Base-by-base conservation (phyloP, 306 rosid genomes). In the Dalbergia cochinchinensis region DNA sequence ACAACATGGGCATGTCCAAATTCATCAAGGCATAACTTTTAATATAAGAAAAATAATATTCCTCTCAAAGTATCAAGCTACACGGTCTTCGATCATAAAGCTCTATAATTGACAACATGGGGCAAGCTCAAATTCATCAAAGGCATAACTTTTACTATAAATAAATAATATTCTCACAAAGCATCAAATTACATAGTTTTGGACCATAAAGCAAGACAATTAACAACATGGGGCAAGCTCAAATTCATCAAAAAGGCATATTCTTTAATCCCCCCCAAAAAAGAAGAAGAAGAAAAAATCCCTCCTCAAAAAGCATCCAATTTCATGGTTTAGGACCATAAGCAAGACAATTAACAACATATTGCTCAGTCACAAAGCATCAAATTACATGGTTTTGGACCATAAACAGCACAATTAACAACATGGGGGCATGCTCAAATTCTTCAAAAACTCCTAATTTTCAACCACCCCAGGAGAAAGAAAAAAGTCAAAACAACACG, bases 61-160 rank as follows among this genome's bases (percentile, higher is more conserved):
- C 14, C 14, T 48, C 54, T 10, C 15, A 48, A 48, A 48, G 54
- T 16, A 48, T 48, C 54, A 48, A 48, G n/a, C 11, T 11, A 48
- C n/a, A 48, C 4, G n/a, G 6, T 12, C 14, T 55, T 7, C 1
- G 31, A 55, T 6, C 62, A 7, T 55, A 19, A 14, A 55, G 11
- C 31, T 16, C 7, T 11, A 18, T 8, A 55, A 16, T 55, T 69
- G 16, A 62, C 16, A 68, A 53, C 48, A 68, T 16, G 80, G 26
- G 63, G 70, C 14, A 67, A 58, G 39, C 54, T 67, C 41, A 44
- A 44, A 73, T 60, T 77, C 82, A 80, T 5, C 58, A 73, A 19
- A 54, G 13, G 12, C 12, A 10, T 44, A 10, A 53, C 14, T 51
- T 13, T 13, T 53, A 15, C 14, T 15, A 11, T 11, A 11, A 48